phyloP scores from a whole-genome alignment of 208 protist genomes.

The Herpetomonas tarakana region DNA sequence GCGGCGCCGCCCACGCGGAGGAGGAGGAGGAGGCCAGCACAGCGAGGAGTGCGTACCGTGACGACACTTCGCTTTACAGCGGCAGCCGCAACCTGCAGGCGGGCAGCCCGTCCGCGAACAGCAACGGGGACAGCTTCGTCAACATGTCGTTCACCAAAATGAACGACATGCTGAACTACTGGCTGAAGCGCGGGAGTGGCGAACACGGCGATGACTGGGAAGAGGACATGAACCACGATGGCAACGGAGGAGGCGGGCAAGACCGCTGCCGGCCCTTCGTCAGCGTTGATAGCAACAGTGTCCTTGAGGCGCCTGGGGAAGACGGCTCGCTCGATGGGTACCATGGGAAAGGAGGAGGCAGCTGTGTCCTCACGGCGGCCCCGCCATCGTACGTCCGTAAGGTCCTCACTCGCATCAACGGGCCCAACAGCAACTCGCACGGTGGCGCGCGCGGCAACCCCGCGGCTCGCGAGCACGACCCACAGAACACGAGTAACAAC shows the following conservation, averaged over 20 bases:
- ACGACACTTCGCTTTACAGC: neutral
- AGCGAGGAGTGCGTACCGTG: no score
- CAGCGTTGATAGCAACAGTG: neutral
- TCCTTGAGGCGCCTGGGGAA: neutral
- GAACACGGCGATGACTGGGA: no score
- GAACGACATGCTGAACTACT: slow-evolving; percentile 1
- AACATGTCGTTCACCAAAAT: slow-evolving; percentile 1
- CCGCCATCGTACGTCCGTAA: neutral
- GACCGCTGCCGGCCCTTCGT: neutral
- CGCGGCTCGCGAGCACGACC: neutral
- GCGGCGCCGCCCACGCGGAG: neutral
- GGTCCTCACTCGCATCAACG: neutral
- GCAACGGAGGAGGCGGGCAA: no score
- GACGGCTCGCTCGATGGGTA: neutral
- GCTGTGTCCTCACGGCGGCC: neutral
- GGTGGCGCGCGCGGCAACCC: no score
- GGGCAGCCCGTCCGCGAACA: neutral
- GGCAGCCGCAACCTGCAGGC: neutral
- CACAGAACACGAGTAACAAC: no score
- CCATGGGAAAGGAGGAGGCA: neutral
- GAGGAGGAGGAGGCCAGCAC: neutral
- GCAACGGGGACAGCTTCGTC: neutral
- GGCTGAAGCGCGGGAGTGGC: neutral
- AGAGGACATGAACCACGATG: no score
- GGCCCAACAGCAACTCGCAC: neutral